Evolutionary conservation across 2,329 filamentous ascomycete genomes (phyloP), one percentile per base, ranked within the genome.

Genomic region (Ceratocystis huliohia): DNA sequence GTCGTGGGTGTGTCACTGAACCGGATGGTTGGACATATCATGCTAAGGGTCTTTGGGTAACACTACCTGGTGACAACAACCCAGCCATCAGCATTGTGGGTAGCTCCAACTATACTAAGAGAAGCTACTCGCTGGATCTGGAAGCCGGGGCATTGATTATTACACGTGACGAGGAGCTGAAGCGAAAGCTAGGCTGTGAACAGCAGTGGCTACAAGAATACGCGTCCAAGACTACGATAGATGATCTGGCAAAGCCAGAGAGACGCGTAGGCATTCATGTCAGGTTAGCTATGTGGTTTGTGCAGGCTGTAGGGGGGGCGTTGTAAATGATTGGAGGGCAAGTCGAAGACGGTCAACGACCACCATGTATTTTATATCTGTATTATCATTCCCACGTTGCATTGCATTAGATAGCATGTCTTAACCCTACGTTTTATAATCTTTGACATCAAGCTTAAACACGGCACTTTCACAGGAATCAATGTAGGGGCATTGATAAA

Each of bases 21-120:
- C 85, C 88, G 0, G 89, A 80, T 0, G 93, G 91, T 0, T 99
- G 95, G 94, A 96, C 93, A 0, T 99, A 99, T 75, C 94, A 99
- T 72, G 94, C 94, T 61, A 99, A 99, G 76, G 94, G 94, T 0
- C 80, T 97, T 1, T 97, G 93, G 93, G 81, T 96, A 30, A 90
- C 89, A 0, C 79, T 93, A 65, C 84, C 88, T 0, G 78, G 80
- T 1, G 82, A 87, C 61, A 75, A 79, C 45, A 78, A 85, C 48
- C 91, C 91, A 0, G 86, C 87, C 61, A 80, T 97, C 66, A 95
- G 87, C 41, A 80, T 97, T 20, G 83, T 99, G 0, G 94, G 94
- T 1, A 95, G 89, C 73, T 94, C 88, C 8, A 99, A 99, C 74
- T 99, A 97, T 75, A 99, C 94, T 0, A 92, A 94, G 74, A 82